These are phyloP conservation scores for Escallonia rubra DNA, from an alignment of 129 eudicot genomes.

Conservation along the genomic window DNA sequence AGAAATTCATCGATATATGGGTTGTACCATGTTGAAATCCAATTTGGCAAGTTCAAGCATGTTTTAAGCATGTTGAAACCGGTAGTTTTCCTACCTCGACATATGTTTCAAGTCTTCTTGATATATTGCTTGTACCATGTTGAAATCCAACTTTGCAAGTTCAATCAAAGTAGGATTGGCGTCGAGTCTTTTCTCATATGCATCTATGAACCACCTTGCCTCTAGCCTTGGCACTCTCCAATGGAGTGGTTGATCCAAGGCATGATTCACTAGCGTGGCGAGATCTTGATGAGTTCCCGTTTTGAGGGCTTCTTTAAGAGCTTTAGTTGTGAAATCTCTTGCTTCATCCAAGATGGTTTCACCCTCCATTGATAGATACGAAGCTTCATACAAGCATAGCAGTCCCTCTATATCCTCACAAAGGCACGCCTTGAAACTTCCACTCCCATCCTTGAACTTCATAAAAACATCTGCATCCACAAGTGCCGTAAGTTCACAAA, in stretches of 20 bases:
- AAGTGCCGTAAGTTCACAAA: too few species aligned
- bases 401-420: neutral
- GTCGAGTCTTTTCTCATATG: conserved; percentile 11
- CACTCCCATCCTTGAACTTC: conserved; percentile 20
- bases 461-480: conserved; percentile 17
- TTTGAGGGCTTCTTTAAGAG: neutral
- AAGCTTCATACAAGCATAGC: conserved; percentile 35
- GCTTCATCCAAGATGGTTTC: conserved; percentile 30
- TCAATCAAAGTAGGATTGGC: conserved; percentile 15
- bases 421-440: conserved; percentile 9
- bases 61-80: too few species aligned
- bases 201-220: conserved; percentile 24
- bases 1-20: too few species aligned
- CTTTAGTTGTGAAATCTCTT: conserved; percentile 6
- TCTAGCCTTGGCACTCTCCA: conserved; percentile 8
- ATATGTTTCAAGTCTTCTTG: conserved; percentile 26
- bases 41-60: too few species aligned
- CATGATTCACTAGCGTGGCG: conserved; percentile 7
- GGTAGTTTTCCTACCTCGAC: conserved; percentile 13
- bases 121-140: conserved; percentile 16
- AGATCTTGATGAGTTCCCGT: neutral
- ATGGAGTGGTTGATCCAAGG: conserved; percentile 25
- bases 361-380: conserved; percentile 21
- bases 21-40: too few species aligned
- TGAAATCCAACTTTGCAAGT: conserved; percentile 35